Evolutionary conservation across 2,329 filamentous ascomycete species (phyloP).

Genomic region (Orbilia oligospora): DNA sequence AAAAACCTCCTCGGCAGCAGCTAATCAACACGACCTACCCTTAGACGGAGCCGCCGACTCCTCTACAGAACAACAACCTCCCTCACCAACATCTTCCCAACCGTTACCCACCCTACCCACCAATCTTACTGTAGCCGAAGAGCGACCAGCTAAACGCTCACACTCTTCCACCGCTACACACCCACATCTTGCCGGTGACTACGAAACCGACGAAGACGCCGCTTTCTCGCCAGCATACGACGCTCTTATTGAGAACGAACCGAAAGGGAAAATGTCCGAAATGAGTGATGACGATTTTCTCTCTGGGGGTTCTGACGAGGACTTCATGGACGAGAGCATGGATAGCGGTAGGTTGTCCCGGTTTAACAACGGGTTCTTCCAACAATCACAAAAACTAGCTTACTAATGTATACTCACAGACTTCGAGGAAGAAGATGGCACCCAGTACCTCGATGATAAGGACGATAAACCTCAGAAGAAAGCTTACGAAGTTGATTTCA

Average conservation of each 20-base stretch:
- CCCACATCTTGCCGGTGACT: background rate
- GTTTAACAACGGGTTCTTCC: no score
- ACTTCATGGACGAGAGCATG: conserved; percentile 70
- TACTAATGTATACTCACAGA: conserved; percentile 67
- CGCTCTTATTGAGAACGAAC: conserved; percentile 42
- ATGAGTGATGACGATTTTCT: conserved; percentile 65
- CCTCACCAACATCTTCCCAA: background rate
- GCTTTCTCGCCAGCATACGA: conserved; percentile 58
- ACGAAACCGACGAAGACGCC: conserved; percentile 43
- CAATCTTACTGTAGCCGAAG: conserved; percentile 35
- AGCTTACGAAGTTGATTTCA: conserved; percentile 86
- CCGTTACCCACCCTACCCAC: conserved; percentile 13
- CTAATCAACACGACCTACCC: conserved; percentile 36
- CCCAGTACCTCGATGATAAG: conserved; percentile 78
- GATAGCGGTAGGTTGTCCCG: conserved; percentile 63
- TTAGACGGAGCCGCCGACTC: conserved; percentile 37
- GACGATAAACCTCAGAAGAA: conserved; percentile 79
- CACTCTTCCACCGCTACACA: conserved; percentile 41
- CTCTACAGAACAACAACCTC: background rate
- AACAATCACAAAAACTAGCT: background rate
- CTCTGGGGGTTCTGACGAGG: conserved; percentile 65
- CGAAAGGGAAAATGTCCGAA: conserved; percentile 60
- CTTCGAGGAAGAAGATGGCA: conserved; percentile 73
- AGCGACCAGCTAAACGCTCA: conserved; percentile 58
- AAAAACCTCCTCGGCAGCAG: conserved; percentile 47